Base-by-base conservation (phyloP, 805 yeast species). In the Cyberlindnera mrakii region DNA sequence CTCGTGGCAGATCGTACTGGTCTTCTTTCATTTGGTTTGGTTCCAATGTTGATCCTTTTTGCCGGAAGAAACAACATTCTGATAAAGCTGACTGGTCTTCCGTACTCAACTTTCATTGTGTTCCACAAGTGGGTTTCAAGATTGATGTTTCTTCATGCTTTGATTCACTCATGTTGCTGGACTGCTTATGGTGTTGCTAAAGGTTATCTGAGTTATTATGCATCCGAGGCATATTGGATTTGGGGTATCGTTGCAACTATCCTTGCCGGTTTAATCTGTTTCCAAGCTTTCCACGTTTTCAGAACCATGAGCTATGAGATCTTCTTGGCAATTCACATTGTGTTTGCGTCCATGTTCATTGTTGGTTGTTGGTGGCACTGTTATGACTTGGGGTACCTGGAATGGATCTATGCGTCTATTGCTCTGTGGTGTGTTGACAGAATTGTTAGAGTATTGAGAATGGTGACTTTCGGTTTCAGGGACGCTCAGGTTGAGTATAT, bases 21-120 rank as follows among this genome's bases (percentile, higher is more conserved):
- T 19, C 33, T 54, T 1, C 33, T 56, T 2, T 43, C 59, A 8
- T 62, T 67, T 50, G 66, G 65, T 2, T 54, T 61, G 32, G 42
- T 80, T 41, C 91, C 93, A 1, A 51, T 73, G 8, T 54, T 79
- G 33, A 68, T 79, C 25, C 59, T 84, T 32, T 78, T 85, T 56
- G 82, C 86, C 5, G 84, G 87, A 13, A 66, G 95, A 51, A 85
- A 83, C 62, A 85, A 82, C 58, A 66, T 85, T 31, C 57, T 85
- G 47, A 74, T 72, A 46, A 65, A 63, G 52, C 42, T 80, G 8
- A 77, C 91, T 0, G 85, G 87, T 7, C 71, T 87, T 70, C 67
- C 78, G 4, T 80, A 75, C 51, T 65, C 81, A 6, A 70, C 82
- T 3, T 81, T 85, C 63, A 72, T 82, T 48, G 63, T 71, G 32